Conservation (phyloP, 2,329 filamentous ascomycete genomes). For the Scedosporium boydii region DNA sequence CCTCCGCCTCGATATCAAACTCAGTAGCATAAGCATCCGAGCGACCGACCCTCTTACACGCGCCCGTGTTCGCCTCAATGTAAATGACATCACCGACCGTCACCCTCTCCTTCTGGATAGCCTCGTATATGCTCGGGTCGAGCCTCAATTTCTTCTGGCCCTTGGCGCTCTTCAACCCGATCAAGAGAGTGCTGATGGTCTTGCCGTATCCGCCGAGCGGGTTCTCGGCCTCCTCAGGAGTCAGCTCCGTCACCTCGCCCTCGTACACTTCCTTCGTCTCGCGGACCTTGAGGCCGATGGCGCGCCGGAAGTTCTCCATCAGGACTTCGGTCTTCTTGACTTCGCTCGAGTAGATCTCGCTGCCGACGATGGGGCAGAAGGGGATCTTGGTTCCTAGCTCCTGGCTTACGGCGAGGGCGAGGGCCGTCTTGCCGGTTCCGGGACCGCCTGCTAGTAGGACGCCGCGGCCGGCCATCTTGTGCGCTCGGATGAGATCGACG, state of each 20-base stretch:
- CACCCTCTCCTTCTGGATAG: constrained; percentile 96
- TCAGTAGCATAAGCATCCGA: constrained; percentile 97
- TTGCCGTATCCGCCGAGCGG: constrained; percentile 93
- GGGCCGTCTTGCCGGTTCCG: constrained; percentile 92
- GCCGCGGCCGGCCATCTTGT: constrained; percentile 95
- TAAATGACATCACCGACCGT: constrained; percentile 96
- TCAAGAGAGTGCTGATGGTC: constrained; percentile 91
- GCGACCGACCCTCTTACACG: constrained; percentile 91
- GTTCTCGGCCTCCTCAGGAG: constrained; percentile 96
- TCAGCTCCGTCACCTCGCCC: constrained; percentile 95
- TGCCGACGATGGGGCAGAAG: constrained; percentile 95
- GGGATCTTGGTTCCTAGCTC: constrained; percentile 97
- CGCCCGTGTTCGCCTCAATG: constrained; percentile 97
- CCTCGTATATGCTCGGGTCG: constrained; percentile 97
- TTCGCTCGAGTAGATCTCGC: constrained; percentile 95
- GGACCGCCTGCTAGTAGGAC: constrained; percentile 90
- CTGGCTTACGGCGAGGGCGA: constrained; percentile 91
- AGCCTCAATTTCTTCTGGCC: constrained; percentile 96
- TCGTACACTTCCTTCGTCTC: constrained; percentile 99
- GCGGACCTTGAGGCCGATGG: constrained; percentile 91
- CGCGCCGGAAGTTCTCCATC: constrained; percentile 98
- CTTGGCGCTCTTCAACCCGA: constrained; percentile 89
- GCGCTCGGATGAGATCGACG: constrained; percentile 87
- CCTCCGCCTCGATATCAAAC: constrained; percentile 96
- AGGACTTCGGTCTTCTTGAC: constrained; percentile 99